Evolutionary conservation across 2,329 filamentous ascomycete species (phyloP).

Genomic region (Boeremia lycopersici): DNA sequence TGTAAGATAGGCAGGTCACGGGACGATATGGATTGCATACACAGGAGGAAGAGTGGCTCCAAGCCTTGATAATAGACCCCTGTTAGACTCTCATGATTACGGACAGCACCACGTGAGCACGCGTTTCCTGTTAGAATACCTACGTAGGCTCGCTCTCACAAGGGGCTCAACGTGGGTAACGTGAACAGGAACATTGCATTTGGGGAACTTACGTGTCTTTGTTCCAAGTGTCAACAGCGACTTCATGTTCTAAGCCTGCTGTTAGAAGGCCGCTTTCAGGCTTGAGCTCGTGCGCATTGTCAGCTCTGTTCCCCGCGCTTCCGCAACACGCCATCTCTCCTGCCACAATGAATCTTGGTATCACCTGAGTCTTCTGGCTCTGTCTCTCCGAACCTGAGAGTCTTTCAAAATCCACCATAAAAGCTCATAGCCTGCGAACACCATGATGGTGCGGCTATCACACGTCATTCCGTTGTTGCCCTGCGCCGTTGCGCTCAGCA

Average conservation of each 20-base stretch:
- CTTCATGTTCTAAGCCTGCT: neutral
- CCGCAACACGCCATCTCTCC: neutral
- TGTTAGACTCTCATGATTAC: neutral
- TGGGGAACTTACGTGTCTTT: neutral
- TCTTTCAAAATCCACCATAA: neutral
- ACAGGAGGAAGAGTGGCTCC: too few relatives aligned
- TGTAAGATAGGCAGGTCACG: too few relatives aligned
- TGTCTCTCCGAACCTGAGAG: neutral
- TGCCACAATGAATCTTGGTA: neutral
- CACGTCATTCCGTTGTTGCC: conserved; percentile 24
- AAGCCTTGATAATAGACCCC: too few relatives aligned
- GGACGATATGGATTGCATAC: too few relatives aligned
- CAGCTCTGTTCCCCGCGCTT: conserved; percentile 4
- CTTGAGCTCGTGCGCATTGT: conserved; percentile 11
- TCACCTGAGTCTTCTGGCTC: neutral
- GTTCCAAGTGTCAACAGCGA: neutral
- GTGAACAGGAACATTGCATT: neutral
- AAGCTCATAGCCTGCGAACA: neutral
- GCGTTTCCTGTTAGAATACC: neutral
- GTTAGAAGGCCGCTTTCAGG: neutral
- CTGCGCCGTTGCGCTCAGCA: conserved; percentile 25
- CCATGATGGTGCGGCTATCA: conserved; percentile 21
- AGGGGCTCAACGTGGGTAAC: neutral
- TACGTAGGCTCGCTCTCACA: neutral
- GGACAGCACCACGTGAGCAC: conserved; percentile 3